phyloP scores from a whole-genome alignment of 2,329 filamentous ascomycete species.

The Mariannaea sp. region DNA sequence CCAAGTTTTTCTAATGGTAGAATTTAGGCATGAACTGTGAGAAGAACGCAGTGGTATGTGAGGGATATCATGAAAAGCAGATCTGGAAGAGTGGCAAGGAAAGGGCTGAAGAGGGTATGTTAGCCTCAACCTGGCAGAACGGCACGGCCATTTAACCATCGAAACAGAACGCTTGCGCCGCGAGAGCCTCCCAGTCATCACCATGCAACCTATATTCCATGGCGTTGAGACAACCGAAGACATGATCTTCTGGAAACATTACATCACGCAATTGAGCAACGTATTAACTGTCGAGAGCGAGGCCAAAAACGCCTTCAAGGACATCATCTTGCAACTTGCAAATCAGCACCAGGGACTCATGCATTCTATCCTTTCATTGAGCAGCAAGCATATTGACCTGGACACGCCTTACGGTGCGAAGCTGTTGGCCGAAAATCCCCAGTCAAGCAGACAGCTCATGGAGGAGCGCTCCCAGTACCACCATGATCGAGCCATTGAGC shows the following conservation, averaged over 20 bases:
- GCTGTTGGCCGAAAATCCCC: conserved; percentile 55
- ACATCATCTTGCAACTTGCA: conserved; percentile 81
- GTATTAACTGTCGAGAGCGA: conserved; percentile 83
- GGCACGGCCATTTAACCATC: conserved; percentile 16
- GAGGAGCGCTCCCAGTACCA: conserved; percentile 60
- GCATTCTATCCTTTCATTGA: conserved; percentile 86
- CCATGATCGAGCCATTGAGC: conserved; percentile 58
- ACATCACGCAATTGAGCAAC: conserved; percentile 76
- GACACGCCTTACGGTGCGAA: conserved; percentile 61
- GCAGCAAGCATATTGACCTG: conserved; percentile 74
- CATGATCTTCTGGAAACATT: conserved; percentile 81
- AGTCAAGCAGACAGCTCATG: conserved; percentile 52
- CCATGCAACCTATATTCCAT: conserved; percentile 71
- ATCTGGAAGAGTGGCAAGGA: conserved; percentile 88
- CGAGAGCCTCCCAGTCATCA: conserved; percentile 57
- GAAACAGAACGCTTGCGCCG: conserved; percentile 55
- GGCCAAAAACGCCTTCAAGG: conserved; percentile 82
- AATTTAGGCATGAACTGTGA: conserved; percentile 79
- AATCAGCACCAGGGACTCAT: conserved; percentile 80
- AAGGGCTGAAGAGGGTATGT: conserved; percentile 69
- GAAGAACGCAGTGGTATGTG: conserved; percentile 90
- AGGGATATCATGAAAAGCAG: conserved; percentile 85
- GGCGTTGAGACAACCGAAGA: conserved; percentile 83
- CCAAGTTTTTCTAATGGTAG: conserved; percentile 27
- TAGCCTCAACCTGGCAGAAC: no score